Conservation (phyloP, 2,329 filamentous ascomycete species). For the Fusarium pseudoanthophilum region DNA sequence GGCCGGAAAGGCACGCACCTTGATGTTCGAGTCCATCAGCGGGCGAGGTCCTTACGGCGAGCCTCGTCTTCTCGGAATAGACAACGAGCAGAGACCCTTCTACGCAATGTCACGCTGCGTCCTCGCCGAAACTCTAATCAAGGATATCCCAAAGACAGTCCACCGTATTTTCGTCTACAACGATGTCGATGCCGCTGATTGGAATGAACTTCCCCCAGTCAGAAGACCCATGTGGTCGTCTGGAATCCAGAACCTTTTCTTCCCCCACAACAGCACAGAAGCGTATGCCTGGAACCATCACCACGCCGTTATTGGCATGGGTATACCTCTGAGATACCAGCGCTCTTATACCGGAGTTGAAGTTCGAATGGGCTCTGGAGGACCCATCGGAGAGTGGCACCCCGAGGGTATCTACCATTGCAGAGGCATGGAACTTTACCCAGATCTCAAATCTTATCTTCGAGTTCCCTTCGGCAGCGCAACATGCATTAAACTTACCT, state of each 20-base stretch:
- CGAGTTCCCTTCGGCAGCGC: conserved; percentile 13
- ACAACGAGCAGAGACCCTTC: not conserved
- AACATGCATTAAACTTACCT: conserved; percentile 20
- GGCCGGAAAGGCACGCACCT: not conserved
- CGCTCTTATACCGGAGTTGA: not conserved
- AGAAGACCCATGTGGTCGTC: conserved; percentile 12
- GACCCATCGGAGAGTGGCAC: conserved; percentile 2
- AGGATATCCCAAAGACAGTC: conserved; percentile 19
- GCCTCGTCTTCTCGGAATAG: not conserved
- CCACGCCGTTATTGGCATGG: conserved; percentile 14
- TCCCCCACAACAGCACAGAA: not conserved
- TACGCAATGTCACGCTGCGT: not conserved
- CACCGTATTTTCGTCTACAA: conserved; percentile 19
- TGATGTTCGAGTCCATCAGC: not conserved
- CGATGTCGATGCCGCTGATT: conserved; percentile 1
- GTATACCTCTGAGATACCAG: not conserved
- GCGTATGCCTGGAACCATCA: conserved; percentile 9
- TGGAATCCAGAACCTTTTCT: conserved; percentile 19
- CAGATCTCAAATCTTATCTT: conserved; percentile 4
- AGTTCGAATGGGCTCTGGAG: conserved; percentile 21
- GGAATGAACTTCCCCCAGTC: not conserved
- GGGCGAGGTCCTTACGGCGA: not conserved
- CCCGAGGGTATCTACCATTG: conserved; percentile 1
- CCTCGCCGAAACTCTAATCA: conserved; percentile 19
- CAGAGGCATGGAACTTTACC: not conserved